These are phyloP conservation scores for Teratosphaeria pseudoeucalypti DNA, from an alignment of 2,329 filamentous ascomycete species.

Conservation along the genomic window DNA sequence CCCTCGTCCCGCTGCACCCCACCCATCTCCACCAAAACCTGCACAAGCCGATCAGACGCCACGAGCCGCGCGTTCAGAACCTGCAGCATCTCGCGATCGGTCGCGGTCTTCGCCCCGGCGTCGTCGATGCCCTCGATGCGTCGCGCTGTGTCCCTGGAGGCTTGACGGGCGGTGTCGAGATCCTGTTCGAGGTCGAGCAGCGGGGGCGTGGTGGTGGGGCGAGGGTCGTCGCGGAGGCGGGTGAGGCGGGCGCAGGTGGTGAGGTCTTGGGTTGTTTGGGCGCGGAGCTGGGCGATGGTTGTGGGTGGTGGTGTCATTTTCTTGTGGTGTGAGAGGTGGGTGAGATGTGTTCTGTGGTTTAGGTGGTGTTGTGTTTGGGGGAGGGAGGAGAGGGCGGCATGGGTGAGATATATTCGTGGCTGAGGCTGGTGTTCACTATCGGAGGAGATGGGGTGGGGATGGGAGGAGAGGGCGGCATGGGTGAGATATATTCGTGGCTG, in stretches of 20 bases:
- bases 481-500: too few relatives aligned
- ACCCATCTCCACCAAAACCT: conserved; percentile 13
- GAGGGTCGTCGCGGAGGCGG: conserved; percentile 10
- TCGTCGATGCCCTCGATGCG: conserved; percentile 17
- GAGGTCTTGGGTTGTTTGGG: conserved; percentile 12
- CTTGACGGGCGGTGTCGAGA: conserved; percentile 10
- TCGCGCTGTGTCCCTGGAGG: conserved; percentile 12
- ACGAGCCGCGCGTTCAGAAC: conserved; percentile 14
- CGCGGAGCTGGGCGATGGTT: conserved; percentile 10
- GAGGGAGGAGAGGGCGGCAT: background rate
- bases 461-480: too few relatives aligned
- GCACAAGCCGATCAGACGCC: conserved; percentile 13
- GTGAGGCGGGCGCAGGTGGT: conserved; percentile 12
- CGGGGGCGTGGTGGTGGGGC: background rate
- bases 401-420: too few relatives aligned
- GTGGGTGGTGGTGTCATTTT: conserved; percentile 6
- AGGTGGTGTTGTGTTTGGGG: background rate
- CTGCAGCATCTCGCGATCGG: conserved; percentile 16
- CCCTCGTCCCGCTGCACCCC: conserved; percentile 12
- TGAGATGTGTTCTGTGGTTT: background rate
- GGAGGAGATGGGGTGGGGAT: too few relatives aligned
- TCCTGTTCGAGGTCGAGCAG: conserved; percentile 7
- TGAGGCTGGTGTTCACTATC: too few relatives aligned
- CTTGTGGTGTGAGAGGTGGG: background rate
- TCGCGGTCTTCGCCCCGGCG: conserved; percentile 4